Base-by-base conservation (phyloP, 805 yeast genomes). In the Metschnikowia matae region DNA sequence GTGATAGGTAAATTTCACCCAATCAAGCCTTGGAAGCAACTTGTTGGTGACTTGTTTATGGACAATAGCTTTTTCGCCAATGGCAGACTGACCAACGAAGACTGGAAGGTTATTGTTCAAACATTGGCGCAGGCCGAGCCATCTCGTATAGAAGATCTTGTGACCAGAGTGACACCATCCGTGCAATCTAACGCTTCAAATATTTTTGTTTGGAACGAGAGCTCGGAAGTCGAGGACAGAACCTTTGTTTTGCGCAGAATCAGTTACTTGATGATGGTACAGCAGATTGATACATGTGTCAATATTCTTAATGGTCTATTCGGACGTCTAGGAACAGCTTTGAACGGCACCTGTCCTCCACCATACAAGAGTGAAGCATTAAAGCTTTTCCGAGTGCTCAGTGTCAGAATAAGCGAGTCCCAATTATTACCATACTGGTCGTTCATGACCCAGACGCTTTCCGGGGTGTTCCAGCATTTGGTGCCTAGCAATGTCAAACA, bases 341-440 rank as follows among this genome's bases (percentile, higher is more conserved):
- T 59, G 49, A 62, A 49, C 64, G 64, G 55, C 26, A 47, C 66
- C 3, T 65, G 72, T 44, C 73, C 77, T 2, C 48, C 62, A 44
- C 58, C 61, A 48, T 75, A 57, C 54, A 70, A 55, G 57, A 63
- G 61, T 45, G 82, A 80, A 44, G 69, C 83, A 1, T 80, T 82
- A 57, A 59, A 79, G 7, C 68, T 89, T 29, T 60, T 92, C 39
- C 74, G 98, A 48, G 85, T 83, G 0, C 65, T 90, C 10, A 64
- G 85, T 2, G 61, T 89, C 54, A 79, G 77, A 53, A 85, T 83
- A 53, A 79, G 83, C 21, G 82, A 81, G 40, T 66, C 80, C 17
- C 90, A 87, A 60, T 70, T 91, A 44, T 68, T 79, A 10, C 81
- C 87, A 10, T 70, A 81, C 49, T 90, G 96, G 96, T 77, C 84